phyloP scores from a whole-genome alignment of 164 flowering plant genomes.

The Amborella trichopoda region DNA sequence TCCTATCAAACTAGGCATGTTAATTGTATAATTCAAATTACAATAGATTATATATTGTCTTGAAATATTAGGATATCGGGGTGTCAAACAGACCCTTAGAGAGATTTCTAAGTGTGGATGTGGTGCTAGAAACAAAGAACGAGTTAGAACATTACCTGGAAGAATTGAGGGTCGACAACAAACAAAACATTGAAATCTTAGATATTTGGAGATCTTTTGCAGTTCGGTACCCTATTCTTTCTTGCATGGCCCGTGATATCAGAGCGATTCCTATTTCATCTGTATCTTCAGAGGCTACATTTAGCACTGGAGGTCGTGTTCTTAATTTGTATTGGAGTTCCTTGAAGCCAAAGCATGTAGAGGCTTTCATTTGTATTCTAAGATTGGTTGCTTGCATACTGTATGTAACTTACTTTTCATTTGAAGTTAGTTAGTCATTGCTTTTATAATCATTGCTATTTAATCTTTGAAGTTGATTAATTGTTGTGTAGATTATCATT shows the following conservation, averaged over 20 bases:
- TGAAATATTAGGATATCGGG: too few relatives aligned
- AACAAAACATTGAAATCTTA: constrained; percentile 1
- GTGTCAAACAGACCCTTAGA: too few relatives aligned
- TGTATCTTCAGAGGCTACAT: neutral
- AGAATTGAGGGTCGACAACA: neutral
- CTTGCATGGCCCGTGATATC: neutral
- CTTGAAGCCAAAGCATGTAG: neutral
- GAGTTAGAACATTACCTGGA: too few relatives aligned
- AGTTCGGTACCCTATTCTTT: neutral
- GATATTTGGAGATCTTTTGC: neutral
- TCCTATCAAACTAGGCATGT: too few relatives aligned
- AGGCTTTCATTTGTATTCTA: neutral
- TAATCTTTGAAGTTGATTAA: too few relatives aligned
- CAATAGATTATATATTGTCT: too few relatives aligned
- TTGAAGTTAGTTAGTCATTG: too few relatives aligned
- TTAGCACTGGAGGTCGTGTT: neutral
- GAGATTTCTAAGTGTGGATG: too few relatives aligned
- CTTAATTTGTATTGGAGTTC: neutral
- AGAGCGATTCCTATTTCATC: neutral
- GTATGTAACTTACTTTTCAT: neutral
- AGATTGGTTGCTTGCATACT: neutral
- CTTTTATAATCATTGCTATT: too few relatives aligned
- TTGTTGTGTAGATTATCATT: too few relatives aligned
- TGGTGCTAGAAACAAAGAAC: too few relatives aligned
- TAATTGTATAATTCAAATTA: too few relatives aligned